Evolutionary conservation across 2,329 filamentous ascomycete genomes (phyloP).

Genomic region (Purpureocillium takamizusanense): DNA sequence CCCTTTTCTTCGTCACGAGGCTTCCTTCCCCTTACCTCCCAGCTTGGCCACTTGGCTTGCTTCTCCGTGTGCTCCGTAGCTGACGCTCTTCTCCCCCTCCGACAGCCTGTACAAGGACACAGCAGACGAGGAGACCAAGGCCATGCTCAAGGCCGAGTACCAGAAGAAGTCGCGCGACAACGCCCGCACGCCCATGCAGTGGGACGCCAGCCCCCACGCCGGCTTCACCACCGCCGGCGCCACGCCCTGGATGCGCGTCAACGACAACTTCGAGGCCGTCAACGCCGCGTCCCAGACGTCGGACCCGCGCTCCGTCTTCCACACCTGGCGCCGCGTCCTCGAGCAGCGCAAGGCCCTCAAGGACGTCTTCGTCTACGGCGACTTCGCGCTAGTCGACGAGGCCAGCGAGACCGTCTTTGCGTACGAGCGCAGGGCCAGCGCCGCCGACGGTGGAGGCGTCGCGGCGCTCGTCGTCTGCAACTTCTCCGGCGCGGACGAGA

Average conservation of each 20-base stretch:
- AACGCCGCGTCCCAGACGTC: slow-evolving; percentile 50
- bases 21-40: too few species aligned
- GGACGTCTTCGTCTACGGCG: slow-evolving; percentile 59
- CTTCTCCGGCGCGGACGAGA: slow-evolving; percentile 22
- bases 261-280: slow-evolving; percentile 51
- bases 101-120: slow-evolving; percentile 26
- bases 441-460: slow-evolving; percentile 12
- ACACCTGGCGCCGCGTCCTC: slow-evolving; percentile 54
- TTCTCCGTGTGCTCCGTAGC: too few species aligned
- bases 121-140: slow-evolving; percentile 26
- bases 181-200: slow-evolving; percentile 63
- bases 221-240: slow-evolving; percentile 51
- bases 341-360: slow-evolving; percentile 48
- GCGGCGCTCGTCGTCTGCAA: slow-evolving; percentile 28
- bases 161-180: slow-evolving; percentile 59
- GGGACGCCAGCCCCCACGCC: slow-evolving; percentile 49
- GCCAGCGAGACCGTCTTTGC: slow-evolving; percentile 26
- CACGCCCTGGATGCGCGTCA: slow-evolving; percentile 62
- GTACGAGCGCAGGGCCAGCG: slow-evolving; percentile 23
- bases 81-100: too few species aligned
- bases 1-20: too few species aligned
- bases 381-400: slow-evolving; percentile 31
- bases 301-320: slow-evolving; percentile 42
- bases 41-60: too few species aligned
- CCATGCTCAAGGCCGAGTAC: slow-evolving; percentile 32